phyloP scores from a whole-genome alignment of 2,329 filamentous ascomycete genomes.

The Epichloe gansuensis region DNA sequence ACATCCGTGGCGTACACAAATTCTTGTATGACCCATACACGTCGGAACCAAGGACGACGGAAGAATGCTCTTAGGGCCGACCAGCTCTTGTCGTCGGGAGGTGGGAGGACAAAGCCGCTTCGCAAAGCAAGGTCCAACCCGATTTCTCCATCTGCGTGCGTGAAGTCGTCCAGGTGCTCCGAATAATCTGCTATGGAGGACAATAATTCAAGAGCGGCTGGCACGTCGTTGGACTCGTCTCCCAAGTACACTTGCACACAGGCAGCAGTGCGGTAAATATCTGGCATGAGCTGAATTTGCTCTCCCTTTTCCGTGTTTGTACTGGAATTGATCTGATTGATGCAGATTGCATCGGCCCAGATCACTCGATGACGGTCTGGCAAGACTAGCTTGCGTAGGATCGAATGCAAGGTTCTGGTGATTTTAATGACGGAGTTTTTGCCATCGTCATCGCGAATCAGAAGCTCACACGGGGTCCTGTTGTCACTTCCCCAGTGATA shows the following conservation, averaged over 20 bases:
- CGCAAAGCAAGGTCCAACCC: constrained; percentile 3
- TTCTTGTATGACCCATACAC: constrained; percentile 10
- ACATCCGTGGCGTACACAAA: constrained; percentile 7
- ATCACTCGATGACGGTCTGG: constrained; percentile 3
- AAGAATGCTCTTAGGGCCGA: constrained; percentile 5
- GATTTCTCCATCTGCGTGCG: constrained; percentile 4
- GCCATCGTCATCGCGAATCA: not conserved
- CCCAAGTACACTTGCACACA: constrained; percentile 7
- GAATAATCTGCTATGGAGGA: constrained; percentile 5
- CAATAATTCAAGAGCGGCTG: constrained; percentile 3
- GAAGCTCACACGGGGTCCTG: not conserved
- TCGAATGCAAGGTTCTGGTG: constrained; percentile 3
- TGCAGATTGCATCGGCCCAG: constrained; percentile 11
- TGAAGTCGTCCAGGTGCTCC: constrained; percentile 5
- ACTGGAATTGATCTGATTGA: constrained; percentile 6
- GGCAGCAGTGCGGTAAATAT: constrained; percentile 5
- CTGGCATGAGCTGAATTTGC: constrained; percentile 8
- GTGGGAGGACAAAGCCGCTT: constrained; percentile 4
- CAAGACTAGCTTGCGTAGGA: constrained; percentile 3
- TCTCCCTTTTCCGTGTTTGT: constrained; percentile 7
- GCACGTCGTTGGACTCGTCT: constrained; percentile 2
- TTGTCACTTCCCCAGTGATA: constrained; percentile 7
- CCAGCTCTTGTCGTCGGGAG: constrained; percentile 4
- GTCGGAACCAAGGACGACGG: constrained; percentile 8
- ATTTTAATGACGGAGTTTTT: constrained; percentile 1